Percentiles rank a stretch among this genome's conserved stretches.
These are phyloP conservation scores for Entelexis paramagnoliae DNA, from an alignment of 1,139 yeast species.

Conservation along the genomic window DNA sequence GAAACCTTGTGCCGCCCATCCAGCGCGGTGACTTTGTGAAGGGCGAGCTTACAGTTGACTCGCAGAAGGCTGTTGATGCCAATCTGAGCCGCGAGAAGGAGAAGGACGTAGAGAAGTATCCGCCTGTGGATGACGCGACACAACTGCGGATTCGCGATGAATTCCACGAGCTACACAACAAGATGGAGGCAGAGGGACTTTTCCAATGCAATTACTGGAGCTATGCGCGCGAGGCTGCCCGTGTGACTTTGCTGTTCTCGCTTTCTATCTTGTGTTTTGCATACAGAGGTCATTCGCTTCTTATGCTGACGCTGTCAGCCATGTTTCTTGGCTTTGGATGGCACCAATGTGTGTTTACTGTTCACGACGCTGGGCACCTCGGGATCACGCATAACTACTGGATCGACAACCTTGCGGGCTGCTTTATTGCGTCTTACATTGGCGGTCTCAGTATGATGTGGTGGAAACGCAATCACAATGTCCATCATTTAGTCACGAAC, in stretches of 20 bases:
- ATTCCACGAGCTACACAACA: constrained; percentile 53
- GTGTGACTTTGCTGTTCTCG: constrained; percentile 42
- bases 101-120: constrained; percentile 46
- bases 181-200: constrained; percentile 46
- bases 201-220: constrained; percentile 67
- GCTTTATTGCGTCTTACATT: constrained; percentile 59
- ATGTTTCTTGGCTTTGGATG: constrained; percentile 62
- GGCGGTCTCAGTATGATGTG: constrained; percentile 90
- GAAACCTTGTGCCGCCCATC: constrained; percentile 72
- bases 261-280: constrained; percentile 42
- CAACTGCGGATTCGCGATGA: constrained; percentile 48
- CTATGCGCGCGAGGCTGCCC: constrained; percentile 54
- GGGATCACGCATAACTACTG: constrained; percentile 73
- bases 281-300: constrained; percentile 19
- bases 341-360: constrained; percentile 85
- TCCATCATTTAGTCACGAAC: constrained; percentile 77
- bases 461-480: constrained; percentile 93
- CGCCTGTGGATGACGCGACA: constrained; percentile 56
- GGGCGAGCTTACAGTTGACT: background rate
- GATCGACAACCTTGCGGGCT: constrained; percentile 65
- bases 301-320: constrained; percentile 49
- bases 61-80: constrained; percentile 36
- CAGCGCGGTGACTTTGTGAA: constrained; percentile 57
- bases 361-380: constrained; percentile 84
- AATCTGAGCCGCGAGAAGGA: constrained; percentile 49